These are phyloP conservation scores for Penicillium sp. DNA, from an alignment of 2,329 filamentous ascomycete species.

Conservation along the genomic window DNA sequence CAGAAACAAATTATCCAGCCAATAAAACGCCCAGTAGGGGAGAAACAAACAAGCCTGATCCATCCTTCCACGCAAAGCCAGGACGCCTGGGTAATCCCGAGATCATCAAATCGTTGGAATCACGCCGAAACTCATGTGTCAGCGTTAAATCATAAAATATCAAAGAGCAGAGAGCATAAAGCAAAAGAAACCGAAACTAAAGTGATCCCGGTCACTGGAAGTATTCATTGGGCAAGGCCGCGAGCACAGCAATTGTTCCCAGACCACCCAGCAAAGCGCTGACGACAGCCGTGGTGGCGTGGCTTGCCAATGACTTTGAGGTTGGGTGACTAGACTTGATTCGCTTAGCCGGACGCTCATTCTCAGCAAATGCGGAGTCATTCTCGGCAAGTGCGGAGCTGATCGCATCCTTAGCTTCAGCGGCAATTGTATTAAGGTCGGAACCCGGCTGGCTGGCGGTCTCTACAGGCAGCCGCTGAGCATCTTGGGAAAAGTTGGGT, in stretches of 20 bases:
- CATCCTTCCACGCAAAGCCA: neutral
- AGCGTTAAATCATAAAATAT: slow-evolving; percentile 1
- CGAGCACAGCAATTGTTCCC: slow-evolving; percentile 41
- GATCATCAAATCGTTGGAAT: slow-evolving; percentile 2
- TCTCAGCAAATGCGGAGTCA: slow-evolving; percentile 10
- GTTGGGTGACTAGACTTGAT: slow-evolving; percentile 21
- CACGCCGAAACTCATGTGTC: neutral
- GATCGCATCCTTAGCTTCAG: slow-evolving; percentile 11
- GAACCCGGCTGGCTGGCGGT: slow-evolving; percentile 15
- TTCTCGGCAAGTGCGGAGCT: slow-evolving; percentile 13
- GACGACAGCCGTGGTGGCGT: slow-evolving; percentile 40
- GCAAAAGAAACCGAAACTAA: neutral
- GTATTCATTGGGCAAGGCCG: slow-evolving; percentile 43
- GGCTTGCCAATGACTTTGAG: slow-evolving; percentile 29
- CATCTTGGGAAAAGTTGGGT: slow-evolving; percentile 21
- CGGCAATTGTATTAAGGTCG: slow-evolving; percentile 6
- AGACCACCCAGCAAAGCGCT: slow-evolving; percentile 44
- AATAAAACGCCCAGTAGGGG: slow-evolving; percentile 6
- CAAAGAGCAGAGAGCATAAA: neutral
- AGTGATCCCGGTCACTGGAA: slow-evolving; percentile 30
- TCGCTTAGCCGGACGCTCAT: slow-evolving; percentile 29
- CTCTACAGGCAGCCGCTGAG: slow-evolving; percentile 20
- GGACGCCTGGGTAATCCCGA: slow-evolving; percentile 5
- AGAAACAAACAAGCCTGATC: neutral
- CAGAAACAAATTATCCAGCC: slow-evolving; percentile 1